phyloP scores from a whole-genome alignment of 1,139 yeast genomes.

The Arxiozyma telluris region DNA sequence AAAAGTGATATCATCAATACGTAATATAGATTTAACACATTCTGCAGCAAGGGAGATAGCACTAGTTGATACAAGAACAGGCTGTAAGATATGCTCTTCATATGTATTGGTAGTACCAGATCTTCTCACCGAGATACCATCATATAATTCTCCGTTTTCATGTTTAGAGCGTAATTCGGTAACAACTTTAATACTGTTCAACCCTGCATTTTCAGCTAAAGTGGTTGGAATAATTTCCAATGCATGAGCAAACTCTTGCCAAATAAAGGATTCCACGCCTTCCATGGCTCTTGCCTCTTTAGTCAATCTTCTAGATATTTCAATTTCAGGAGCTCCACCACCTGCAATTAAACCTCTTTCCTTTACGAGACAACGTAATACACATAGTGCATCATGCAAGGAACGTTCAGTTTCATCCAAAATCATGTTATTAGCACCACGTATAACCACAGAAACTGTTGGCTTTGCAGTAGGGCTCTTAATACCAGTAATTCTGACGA shows the following conservation, averaged over 20 bases:
- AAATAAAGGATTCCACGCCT: slow-evolving; percentile 91
- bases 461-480: slow-evolving; percentile 46
- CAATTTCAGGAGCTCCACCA: slow-evolving; percentile 98
- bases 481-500: slow-evolving; percentile 85
- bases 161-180: slow-evolving; percentile 91
- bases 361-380: slow-evolving; percentile 87
- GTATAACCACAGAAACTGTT: slow-evolving; percentile 82
- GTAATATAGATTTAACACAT: slow-evolving; percentile 87
- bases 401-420: slow-evolving; percentile 96
- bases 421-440: slow-evolving; percentile 89
- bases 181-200: slow-evolving; percentile 88
- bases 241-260: slow-evolving; percentile 93
- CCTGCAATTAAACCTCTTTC: slow-evolving; percentile 95
- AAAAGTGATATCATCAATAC: slow-evolving; percentile 92
- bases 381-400: slow-evolving; percentile 94
- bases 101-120: slow-evolving; percentile 87
- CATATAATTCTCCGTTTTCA: slow-evolving; percentile 80
- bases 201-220: slow-evolving; percentile 94
- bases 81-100: slow-evolving; percentile 93
- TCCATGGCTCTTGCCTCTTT: slow-evolving; percentile 70
- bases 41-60: slow-evolving; percentile 93
- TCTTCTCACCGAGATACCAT: slow-evolving; percentile 94
- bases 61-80: slow-evolving; percentile 87
- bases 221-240: slow-evolving; percentile 95
- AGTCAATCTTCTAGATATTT: slow-evolving; percentile 71